phyloP scores from a whole-genome alignment of 768 basidiomycete genomes.

The Leccinellum luteum region DNA sequence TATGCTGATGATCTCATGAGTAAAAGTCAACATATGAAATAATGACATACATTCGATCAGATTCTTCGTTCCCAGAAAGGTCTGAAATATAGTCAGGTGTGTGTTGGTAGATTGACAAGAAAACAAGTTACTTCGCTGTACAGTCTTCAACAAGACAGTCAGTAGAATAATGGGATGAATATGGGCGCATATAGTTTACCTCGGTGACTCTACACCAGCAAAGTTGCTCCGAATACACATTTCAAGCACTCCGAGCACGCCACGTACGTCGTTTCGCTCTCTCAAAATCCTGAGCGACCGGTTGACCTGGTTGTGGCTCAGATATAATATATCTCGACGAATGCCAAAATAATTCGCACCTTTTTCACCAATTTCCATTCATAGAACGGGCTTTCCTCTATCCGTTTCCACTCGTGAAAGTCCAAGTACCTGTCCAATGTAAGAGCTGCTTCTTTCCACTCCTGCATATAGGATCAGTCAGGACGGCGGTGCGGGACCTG shows the following conservation, averaged over 20 bases:
- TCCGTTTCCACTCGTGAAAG: constrained; percentile 87
- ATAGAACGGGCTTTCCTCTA: constrained; percentile 87
- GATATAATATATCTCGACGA: neutral
- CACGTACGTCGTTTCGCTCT: constrained; percentile 77
- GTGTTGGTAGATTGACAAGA: neutral
- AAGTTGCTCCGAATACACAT: constrained; percentile 91
- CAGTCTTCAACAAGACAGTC: constrained; percentile 46
- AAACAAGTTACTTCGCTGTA: constrained; percentile 71
- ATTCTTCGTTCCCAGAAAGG: constrained; percentile 88
- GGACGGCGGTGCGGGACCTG: neutral
- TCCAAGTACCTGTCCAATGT: constrained; percentile 78
- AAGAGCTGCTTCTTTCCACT: constrained; percentile 85
- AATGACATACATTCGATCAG: constrained; percentile 71
- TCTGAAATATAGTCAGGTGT: constrained; percentile 45
- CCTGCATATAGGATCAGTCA: constrained; percentile 36
- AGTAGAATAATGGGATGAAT: neutral
- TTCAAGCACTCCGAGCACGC: constrained; percentile 85
- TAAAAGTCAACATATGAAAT: neutral
- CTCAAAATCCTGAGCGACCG: constrained; percentile 70
- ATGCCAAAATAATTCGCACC: constrained; percentile 33
- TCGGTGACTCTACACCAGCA: constrained; percentile 84
- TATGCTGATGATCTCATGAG: constrained; percentile 55
- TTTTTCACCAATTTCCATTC: constrained; percentile 87
- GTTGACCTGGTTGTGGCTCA: constrained; percentile 50
- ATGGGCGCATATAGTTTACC: constrained; percentile 37